These are phyloP conservation scores for Datura wrightii DNA, from an alignment of 257 asterid species.

Conservation along the genomic window DNA sequence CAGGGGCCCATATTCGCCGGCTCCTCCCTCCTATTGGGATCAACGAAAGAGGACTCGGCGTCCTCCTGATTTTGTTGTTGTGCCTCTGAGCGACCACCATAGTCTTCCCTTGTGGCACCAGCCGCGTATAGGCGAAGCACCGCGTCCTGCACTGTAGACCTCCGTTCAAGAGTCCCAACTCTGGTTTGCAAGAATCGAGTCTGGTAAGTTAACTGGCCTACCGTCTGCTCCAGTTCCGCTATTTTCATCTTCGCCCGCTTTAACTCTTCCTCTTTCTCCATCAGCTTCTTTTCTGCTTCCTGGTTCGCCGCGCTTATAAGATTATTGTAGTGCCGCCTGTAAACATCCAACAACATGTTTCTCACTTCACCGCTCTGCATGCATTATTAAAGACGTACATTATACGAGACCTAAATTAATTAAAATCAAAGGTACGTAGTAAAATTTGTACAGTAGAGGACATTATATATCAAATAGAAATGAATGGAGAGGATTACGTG, in stretches of 20 bases:
- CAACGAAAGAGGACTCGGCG: slow-evolving; percentile 45
- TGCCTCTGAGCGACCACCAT: slow-evolving; percentile 11
- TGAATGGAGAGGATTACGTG: slow-evolving; percentile 36
- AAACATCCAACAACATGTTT: slow-evolving; percentile 23
- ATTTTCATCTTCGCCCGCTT: not conserved
- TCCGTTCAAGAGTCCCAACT: not conserved
- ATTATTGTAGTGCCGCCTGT: slow-evolving; percentile 24
- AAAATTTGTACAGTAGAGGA: too few species aligned
- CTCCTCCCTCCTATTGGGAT: slow-evolving; percentile 30
- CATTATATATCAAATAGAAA: too few species aligned
- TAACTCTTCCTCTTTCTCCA: slow-evolving; percentile 34
- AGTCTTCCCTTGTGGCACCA: too few species aligned
- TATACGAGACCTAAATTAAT: not conserved
- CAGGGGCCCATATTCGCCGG: slow-evolving; percentile 42
- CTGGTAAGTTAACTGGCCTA: slow-evolving; percentile 32
- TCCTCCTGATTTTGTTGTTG: slow-evolving; percentile 36
- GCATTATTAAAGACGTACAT: not conserved
- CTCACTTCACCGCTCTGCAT: slow-evolving; percentile 46
- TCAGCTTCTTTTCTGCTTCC: slow-evolving; percentile 36
- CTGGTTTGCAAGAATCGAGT: slow-evolving; percentile 9
- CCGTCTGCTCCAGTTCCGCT: not conserved
- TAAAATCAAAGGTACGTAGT: too few species aligned
- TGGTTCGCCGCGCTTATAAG: slow-evolving; percentile 33
- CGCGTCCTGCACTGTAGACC: not conserved
- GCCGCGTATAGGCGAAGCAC: not conserved